Evolutionary conservation across 1,284 basidiomycete genomes (phyloP), one percentile per base, ranked within the genome.

Genomic region (Trichosporon sp.): DNA sequence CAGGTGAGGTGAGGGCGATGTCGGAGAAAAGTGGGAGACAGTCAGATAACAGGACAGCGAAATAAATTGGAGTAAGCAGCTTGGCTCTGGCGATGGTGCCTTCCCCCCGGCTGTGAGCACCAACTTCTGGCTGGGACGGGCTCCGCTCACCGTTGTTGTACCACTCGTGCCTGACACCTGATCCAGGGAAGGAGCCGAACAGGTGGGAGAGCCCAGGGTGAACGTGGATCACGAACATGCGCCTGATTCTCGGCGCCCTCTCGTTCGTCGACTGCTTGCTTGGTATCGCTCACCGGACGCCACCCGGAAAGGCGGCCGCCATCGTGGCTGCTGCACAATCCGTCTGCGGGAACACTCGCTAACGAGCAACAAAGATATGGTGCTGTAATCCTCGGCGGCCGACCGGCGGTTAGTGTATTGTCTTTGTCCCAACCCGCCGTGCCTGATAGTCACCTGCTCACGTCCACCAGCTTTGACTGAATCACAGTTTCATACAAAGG

Each of bases 401-500:
- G 16, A n/a, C 16, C 14, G 8, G 16, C 43, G 43, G 43, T 5
- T 16, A 19, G 14, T 5, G 1, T n/a, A 2, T 63, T 11, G 14
- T 10, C n/a, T 21, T 35, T 2, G 4, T 16, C 31, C 5, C 8
- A 7, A 7, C 2, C 2, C 37, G 31, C 32, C 12, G 59, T 63
- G 59, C 59, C 59, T 63, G 59, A n/a, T 1, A n/a, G 16, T 63
- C 59, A 63, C 59, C 31, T n/a, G 59, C 31, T n/a, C 31, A 35
- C 31, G 35, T 26, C 26, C 26, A 26, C 35, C 35, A n/a, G 59
- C 12, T 31, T 61, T 3, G 26, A 31, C 56, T 10, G 14, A 61
- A 32, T 31, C 59, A 63, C 54, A 26, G 26, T 19, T 63, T n/a
- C 59, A 63, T 63, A 63, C 59, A 63, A 63, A 63, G 16, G 14